Conservation (phyloP, 306 rosid genomes). For the Cyclanthera cordifolia region DNA sequence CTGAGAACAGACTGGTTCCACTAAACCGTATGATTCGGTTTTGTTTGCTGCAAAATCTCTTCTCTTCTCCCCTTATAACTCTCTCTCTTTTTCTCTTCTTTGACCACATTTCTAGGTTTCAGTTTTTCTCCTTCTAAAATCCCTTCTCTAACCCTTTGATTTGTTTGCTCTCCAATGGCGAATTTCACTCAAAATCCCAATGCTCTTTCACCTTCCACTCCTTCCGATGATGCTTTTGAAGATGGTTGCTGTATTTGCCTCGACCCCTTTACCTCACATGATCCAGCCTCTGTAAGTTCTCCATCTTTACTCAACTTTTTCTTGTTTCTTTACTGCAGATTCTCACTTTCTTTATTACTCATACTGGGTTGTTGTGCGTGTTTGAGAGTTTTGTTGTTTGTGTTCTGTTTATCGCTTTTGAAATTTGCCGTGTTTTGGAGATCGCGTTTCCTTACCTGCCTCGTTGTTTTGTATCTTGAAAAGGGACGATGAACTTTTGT, state of each 20-base stretch:
- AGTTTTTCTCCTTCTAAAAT: slow-evolving; percentile 11
- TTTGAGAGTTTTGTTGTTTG: not conserved
- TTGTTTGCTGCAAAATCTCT: no score
- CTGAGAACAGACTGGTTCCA: no score
- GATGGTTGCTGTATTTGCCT: slow-evolving; percentile 85
- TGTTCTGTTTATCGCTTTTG: not conserved
- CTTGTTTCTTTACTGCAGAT: not conserved
- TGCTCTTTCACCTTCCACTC: slow-evolving; percentile 21
- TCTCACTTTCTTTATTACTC: not conserved
- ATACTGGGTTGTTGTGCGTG: not conserved
- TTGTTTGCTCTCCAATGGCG: slow-evolving; percentile 24
- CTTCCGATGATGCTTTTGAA: slow-evolving; percentile 38
- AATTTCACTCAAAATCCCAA: slow-evolving; percentile 16
- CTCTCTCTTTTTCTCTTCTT: no score
- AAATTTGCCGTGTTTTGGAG: not conserved
- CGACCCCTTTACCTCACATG: slow-evolving; percentile 49
- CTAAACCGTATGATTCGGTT: no score
- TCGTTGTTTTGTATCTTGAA: not conserved
- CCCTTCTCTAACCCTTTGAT: not conserved
- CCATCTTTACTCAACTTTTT: not conserved
- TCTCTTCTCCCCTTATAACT: no score
- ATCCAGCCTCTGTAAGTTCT: slow-evolving; percentile 56
- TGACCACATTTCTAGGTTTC: slow-evolving; percentile 31
- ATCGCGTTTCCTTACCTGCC: not conserved
- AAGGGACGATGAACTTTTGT: not conserved